These are phyloP conservation scores for Fusarium keratoplasticum DNA, from an alignment of 2,329 filamentous ascomycete species.

Conservation along the genomic window DNA sequence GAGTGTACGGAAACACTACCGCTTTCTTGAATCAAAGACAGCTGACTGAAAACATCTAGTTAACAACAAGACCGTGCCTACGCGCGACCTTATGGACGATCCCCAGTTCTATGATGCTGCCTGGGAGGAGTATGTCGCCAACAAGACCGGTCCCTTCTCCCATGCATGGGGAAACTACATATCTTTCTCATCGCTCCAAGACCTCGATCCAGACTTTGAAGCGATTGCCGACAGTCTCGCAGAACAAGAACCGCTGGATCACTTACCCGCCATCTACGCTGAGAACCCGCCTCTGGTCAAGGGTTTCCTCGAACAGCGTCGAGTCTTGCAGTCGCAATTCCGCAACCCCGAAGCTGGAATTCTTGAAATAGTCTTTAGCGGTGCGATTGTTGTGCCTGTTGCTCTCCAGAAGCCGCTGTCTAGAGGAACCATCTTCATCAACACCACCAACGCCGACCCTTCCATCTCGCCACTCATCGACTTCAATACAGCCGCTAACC, in stretches of 20 bases:
- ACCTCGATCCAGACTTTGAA: constrained; percentile 16
- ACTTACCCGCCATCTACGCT: constrained; percentile 35
- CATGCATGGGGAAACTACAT: constrained; percentile 36
- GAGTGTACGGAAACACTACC: not conserved
- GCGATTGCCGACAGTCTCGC: constrained; percentile 12
- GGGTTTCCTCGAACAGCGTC: constrained; percentile 26
- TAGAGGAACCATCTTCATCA: constrained; percentile 38
- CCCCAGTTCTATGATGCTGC: constrained; percentile 36
- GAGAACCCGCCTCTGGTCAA: constrained; percentile 21
- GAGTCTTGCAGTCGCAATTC: constrained; percentile 26
- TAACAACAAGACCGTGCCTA: constrained; percentile 18
- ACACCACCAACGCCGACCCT: constrained; percentile 33
- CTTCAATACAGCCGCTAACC: constrained; percentile 37
- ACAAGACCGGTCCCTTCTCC: constrained; percentile 42
- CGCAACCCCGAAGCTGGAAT: constrained; percentile 27
- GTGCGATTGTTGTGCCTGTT: constrained; percentile 18
- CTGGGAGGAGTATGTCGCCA: constrained; percentile 34
- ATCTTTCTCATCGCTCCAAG: constrained; percentile 33
- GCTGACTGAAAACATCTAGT: not conserved
- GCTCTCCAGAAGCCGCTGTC: constrained; percentile 40
- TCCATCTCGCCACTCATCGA: constrained; percentile 33
- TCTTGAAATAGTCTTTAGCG: constrained; percentile 36
- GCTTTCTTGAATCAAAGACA: too few species aligned
- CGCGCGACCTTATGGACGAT: constrained; percentile 35
- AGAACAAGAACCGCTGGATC: constrained; percentile 26